Evolutionary conservation across 257 asterid species (phyloP).

Genomic region (Solanum acaule): DNA sequence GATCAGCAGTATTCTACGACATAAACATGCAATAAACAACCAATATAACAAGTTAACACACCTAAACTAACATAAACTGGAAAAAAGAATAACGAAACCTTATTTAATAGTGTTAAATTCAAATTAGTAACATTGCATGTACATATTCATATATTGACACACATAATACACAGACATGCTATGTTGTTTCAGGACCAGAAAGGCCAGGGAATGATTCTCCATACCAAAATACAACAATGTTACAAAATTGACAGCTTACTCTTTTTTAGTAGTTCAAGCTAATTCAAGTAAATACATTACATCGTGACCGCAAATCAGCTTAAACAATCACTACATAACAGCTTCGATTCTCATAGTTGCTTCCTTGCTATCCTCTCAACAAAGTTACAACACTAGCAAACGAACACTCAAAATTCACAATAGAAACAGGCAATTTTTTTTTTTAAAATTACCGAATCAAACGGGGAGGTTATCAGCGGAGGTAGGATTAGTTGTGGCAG

Average conservation of each 20-base stretch:
- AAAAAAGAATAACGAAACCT: background rate
- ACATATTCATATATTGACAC: background rate
- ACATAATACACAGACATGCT: background rate
- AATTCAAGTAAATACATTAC: background rate
- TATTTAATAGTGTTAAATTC: background rate
- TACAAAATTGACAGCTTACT: background rate
- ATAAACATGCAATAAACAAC: background rate
- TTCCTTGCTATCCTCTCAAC: background rate
- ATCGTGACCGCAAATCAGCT: background rate
- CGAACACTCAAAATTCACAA: background rate
- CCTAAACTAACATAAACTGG: background rate
- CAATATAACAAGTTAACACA: background rate
- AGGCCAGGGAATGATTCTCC: background rate
- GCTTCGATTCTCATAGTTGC: background rate
- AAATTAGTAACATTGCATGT: background rate
- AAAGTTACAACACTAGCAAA: background rate
- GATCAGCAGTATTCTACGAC: background rate
- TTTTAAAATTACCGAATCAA: slow-evolving; percentile 20
- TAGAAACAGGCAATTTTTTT: background rate
- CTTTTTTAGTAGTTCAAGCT: background rate
- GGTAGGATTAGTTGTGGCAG: slow-evolving; percentile 21
- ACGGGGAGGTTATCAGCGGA: slow-evolving; percentile 70
- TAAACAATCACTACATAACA: background rate
- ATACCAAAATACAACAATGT: background rate
- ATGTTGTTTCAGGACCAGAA: background rate